Evolutionary conservation across 1,284 basidiomycete genomes (phyloP).

Genomic region (Puccinia coronata): DNA sequence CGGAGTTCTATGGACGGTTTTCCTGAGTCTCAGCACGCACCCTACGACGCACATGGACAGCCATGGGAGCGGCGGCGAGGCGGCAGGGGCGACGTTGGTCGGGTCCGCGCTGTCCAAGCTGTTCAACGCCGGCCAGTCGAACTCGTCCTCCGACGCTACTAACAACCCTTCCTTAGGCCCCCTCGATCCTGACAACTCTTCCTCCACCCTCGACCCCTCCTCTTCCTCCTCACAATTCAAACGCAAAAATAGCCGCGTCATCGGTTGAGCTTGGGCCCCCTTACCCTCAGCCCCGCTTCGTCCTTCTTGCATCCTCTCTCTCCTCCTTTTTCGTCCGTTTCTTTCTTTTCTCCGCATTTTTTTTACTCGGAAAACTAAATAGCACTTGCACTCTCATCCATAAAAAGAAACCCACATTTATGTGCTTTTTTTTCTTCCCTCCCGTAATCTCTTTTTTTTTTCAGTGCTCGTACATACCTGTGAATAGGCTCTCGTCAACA

Average conservation of each 20-base stretch:
- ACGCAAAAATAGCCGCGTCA: conserved; percentile 7
- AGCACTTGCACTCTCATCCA: too few species aligned
- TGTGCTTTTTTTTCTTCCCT: too few species aligned
- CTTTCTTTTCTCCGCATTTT: too few species aligned
- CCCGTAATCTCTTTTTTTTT: too few species aligned
- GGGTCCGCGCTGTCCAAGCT: not conserved
- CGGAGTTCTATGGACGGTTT: conserved; percentile 43
- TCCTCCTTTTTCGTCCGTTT: too few species aligned
- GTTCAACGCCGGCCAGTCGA: not conserved
- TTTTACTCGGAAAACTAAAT: too few species aligned
- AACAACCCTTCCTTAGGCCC: not conserved
- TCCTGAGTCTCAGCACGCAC: conserved; percentile 40
- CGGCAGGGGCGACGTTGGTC: not conserved
- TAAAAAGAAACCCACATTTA: too few species aligned
- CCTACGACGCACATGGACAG: not conserved
- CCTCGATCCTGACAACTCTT: not conserved
- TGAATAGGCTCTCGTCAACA: too few species aligned
- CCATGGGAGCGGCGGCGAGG: not conserved
- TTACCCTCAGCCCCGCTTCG: too few species aligned
- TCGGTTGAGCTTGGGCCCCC: conserved; percentile 3
- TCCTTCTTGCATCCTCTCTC: too few species aligned
- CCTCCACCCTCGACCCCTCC: not conserved
- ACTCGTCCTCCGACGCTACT: not conserved
- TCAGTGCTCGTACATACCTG: too few species aligned
- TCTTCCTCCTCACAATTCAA: not conserved